Base-by-base conservation (phyloP, 176 grass and related monocot species). In the Musa itinerans region DNA sequence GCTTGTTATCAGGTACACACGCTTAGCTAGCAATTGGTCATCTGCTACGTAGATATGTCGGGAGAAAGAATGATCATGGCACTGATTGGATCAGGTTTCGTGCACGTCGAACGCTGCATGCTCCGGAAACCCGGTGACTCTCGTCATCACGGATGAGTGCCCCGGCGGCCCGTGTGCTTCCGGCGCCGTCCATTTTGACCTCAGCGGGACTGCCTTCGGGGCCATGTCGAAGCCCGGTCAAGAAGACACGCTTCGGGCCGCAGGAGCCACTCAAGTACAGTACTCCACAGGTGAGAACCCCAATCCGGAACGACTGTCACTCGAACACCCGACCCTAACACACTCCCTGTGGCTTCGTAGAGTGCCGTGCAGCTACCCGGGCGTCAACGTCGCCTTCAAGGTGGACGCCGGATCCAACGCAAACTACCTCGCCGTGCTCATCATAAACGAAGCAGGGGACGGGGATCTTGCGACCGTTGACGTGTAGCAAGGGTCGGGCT, bases 351-450 rank as follows among this genome's bases (percentile, higher is more conserved):
- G 34, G 34, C 34, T 43, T 43, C 34, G 34, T 17, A 89, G 90
- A 24, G 90, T 92, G 64, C 78, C 68, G 0, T 91, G 86, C 78
- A 20, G 73, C 64, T 92, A 83, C 65, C 49, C 81, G 1, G 89
- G 89, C 0, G 50, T 82, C 8, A 74, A 73, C 6, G 64, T 88
- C 13, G 78, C 81, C 10, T 96, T 96, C 85, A 83, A 88, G 22
- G 72, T 90, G 22, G 81, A 92, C 81, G 59, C 83, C 10, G 93
- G 93, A 0, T 96, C 89, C 2, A 90, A 90, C 89, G 55, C 85
- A 0, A 50, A 76, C 20, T 96, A 90, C 76, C 24, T 92, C 13
- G 85, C 85, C 0, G 71, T 96, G 12, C 81, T 83, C 6, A 74
- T 92, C 10, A 80, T 85, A 76, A 90, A 92, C 66, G 83, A 63